Percentiles rank a stretch among this genome's conserved stretches.
Evolutionary conservation across 345 rosid genomes (phyloP).

Genomic region (Luvunga scandens): DNA sequence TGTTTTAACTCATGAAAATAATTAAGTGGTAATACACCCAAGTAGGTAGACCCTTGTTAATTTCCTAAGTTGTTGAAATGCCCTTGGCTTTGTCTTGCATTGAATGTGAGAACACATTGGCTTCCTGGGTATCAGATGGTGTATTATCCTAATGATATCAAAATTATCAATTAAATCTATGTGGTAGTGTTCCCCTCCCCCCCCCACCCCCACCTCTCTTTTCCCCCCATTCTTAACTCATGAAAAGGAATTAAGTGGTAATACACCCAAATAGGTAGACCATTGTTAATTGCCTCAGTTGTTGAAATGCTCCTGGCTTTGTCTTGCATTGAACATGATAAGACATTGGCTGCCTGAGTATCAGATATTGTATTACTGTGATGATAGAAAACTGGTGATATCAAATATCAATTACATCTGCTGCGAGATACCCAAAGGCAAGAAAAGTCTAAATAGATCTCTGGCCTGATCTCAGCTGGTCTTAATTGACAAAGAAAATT

Average conservation of each 20-base stretch:
- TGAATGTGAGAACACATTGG: neutral
- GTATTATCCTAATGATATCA: neutral
- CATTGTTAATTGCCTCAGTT: neutral
- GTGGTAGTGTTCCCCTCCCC: no score
- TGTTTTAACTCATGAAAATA: no score
- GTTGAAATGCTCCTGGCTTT: neutral
- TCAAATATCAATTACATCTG: neutral
- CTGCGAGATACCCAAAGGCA: neutral
- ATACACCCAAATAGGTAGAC: neutral
- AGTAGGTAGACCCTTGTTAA: neutral
- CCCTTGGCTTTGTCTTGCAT: neutral
- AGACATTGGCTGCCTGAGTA: neutral
- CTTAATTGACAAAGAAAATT: neutral
- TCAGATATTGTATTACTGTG: neutral
- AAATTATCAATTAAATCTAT: neutral
- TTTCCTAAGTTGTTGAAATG: neutral
- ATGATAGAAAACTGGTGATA: neutral
- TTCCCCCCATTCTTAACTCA: no score
- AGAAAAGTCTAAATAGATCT: neutral
- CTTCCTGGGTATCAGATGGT: neutral
- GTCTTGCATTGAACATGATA: neutral
- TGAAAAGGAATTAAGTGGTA: neutral
- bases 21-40: neutral
- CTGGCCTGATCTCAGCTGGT: neutral
- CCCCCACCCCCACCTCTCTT: no score